Base-by-base conservation (phyloP, 2,329 filamentous ascomycete species). In the Fusarium guadeloupense region DNA sequence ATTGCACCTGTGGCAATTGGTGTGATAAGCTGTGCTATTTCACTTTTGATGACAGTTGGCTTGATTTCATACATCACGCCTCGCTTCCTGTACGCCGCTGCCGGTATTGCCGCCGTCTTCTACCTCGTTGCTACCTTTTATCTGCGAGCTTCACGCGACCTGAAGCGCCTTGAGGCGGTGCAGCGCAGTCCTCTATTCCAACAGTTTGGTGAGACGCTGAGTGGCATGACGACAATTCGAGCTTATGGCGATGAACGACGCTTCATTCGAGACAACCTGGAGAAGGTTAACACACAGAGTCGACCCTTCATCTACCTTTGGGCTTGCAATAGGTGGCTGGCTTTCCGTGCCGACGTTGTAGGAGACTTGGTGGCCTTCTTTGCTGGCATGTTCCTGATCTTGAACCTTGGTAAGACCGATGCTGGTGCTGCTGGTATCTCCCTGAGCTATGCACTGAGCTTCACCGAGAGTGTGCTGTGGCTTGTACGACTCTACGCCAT, bases 401-500 rank as follows among this genome's bases (percentile, higher is more conserved):
- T 91, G 40, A 96, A 89, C 69, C 84, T 96, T 21, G 92, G 92
- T 33, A 87, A 80, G 50, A 90, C 98, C 50, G 92, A 98, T 75
- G 88, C 95, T 37, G 95, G 95, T 62, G 91, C 93, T 42, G 95
- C 94, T 26, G 95, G 95, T 80, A 85, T 99, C 60, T 96, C 95
- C 6, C 81, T 99, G 70, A 97, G 92, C 44, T 99, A 99, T 71
- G 95, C 95, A 14, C 92, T 99, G 67, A 94, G 92, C 2, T 99
- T 99, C 71, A 96, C 93, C 0, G 95, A 99, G 75, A 98, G 97
- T 66, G 90, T 99, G 7, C 80, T 99, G 16, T 99, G 95, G 95
- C 88, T 98, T 50, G 93, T 99, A 25, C 89, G 95, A 40, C 83
- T 97, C 13, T 99, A 99, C 74, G 90, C 93, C 1, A 87, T 91